phyloP scores from a whole-genome alignment of 2,329 filamentous ascomycete species.

The Clonostachys sp. region DNA sequence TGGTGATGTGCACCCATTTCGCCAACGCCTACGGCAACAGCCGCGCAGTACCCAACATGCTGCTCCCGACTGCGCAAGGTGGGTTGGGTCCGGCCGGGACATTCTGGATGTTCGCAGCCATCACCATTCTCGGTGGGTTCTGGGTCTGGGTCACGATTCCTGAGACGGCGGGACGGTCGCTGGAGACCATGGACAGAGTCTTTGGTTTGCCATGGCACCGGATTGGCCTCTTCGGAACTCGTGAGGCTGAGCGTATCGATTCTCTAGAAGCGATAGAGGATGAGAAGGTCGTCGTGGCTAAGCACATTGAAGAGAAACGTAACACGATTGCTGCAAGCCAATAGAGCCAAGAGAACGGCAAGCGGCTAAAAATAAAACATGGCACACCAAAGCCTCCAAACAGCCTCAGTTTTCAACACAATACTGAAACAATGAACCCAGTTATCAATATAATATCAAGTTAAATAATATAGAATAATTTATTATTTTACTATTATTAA shows the following conservation, averaged over 20 bases:
- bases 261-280: constrained; percentile 14
- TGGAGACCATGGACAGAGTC: constrained; percentile 1
- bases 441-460: too few species aligned
- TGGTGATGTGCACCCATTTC: constrained; percentile 34
- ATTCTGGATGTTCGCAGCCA: constrained; percentile 6
- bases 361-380: too few species aligned
- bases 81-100: constrained; percentile 1
- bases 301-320: too few species aligned
- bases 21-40: constrained; percentile 1
- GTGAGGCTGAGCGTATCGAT: background rate
- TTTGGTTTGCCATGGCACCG: constrained; percentile 1
- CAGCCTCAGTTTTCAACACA: too few species aligned
- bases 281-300: constrained; percentile 17
- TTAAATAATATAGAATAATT: too few species aligned
- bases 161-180: background rate
- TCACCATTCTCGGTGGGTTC: constrained; percentile 3
- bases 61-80: background rate
- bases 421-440: too few species aligned
- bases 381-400: too few species aligned
- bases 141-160: constrained; percentile 1
- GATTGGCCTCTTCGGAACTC: background rate
- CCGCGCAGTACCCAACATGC: constrained; percentile 1
- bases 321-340: too few species aligned
- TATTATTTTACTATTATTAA: too few species aligned
- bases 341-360: too few species aligned